These are phyloP conservation scores for Fraxinus anomala DNA, from an alignment of 257 asterid genomes.

Conservation along the genomic window DNA sequence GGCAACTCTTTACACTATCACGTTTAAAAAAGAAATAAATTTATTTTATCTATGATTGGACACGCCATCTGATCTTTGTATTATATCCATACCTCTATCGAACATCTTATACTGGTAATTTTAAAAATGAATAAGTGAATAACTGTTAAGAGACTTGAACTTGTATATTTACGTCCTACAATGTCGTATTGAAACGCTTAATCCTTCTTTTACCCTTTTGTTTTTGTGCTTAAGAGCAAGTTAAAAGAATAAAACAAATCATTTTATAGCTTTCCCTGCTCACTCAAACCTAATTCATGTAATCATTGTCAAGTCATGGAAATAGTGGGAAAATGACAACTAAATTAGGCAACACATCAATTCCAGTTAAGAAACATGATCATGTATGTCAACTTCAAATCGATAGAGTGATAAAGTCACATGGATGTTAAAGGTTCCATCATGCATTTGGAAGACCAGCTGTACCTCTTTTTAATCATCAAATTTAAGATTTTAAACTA, in stretches of 20 bases:
- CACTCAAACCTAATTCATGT: not conserved
- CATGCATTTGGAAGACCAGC: not conserved
- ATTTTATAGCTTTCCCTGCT: not conserved
- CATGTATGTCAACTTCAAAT: not conserved
- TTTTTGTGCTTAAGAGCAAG: not conserved
- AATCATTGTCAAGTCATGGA: slow-evolving; percentile 1
- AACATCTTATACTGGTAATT: no score
- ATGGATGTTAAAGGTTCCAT: not conserved
- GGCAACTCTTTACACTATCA: not conserved
- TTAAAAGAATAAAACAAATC: not conserved
- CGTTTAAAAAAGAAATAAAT: not conserved
- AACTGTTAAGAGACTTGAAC: not conserved
- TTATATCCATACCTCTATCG: no score
- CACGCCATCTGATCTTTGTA: no score
- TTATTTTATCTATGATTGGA: no score
- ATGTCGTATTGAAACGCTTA: not conserved
- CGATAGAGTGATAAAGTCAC: not conserved
- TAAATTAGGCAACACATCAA: slow-evolving; percentile 7
- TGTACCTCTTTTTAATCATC: not conserved
- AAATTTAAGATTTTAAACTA: no score
- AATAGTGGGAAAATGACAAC: not conserved
- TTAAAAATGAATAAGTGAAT: no score
- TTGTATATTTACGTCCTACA: not conserved
- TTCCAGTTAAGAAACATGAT: not conserved
- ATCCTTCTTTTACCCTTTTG: not conserved